These are phyloP conservation scores for Macadamia integrifolia DNA, from an alignment of 164 flowering plant genomes.

Conservation along the genomic window DNA sequence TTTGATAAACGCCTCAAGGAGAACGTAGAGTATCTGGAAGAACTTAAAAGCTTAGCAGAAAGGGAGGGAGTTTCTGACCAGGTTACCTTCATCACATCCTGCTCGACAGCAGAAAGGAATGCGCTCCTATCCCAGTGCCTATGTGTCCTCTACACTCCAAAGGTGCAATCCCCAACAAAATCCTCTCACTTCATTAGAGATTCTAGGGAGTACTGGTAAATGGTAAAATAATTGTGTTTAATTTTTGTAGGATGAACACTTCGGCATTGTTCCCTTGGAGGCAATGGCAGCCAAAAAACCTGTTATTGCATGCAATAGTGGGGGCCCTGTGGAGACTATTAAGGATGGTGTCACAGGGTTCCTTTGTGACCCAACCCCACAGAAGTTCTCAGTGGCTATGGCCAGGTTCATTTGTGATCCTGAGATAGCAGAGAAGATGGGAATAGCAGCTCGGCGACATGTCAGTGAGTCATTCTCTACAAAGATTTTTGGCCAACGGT, in stretches of 20 bases:
- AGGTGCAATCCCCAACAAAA: conserved; percentile 32
- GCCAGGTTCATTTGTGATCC: conserved; percentile 54
- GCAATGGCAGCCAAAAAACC: conserved; percentile 98
- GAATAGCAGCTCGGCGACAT: conserved; percentile 61
- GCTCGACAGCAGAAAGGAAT: conserved; percentile 84
- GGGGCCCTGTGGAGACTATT: conserved; percentile 88
- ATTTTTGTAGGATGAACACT: conserved; percentile 80
- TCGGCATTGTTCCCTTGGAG: conserved; percentile 93
- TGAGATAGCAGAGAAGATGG: conserved; percentile 58
- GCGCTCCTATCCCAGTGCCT: conserved; percentile 72
- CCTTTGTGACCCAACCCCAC: conserved; percentile 71
- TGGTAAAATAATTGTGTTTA: conserved; percentile 1
- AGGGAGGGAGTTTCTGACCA: conserved; percentile 57
- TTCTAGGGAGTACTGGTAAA: neutral
- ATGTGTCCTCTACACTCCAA: conserved; percentile 84
- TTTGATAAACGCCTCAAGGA: conserved; percentile 79
- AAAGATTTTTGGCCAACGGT: conserved; percentile 55
- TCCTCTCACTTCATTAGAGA: no score
- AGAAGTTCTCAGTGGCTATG: conserved; percentile 68
- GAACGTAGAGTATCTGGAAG: conserved; percentile 85
- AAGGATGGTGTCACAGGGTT: conserved; percentile 72
- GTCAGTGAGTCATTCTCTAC: conserved; percentile 68
- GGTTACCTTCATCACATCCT: conserved; percentile 77
- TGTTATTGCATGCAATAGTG: conserved; percentile 93
- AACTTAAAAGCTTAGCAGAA: conserved; percentile 68